Evolutionary conservation across 2,329 filamentous ascomycete species (phyloP), one percentile per base, ranked within the genome.

Genomic region (Aspergillus ustus): DNA sequence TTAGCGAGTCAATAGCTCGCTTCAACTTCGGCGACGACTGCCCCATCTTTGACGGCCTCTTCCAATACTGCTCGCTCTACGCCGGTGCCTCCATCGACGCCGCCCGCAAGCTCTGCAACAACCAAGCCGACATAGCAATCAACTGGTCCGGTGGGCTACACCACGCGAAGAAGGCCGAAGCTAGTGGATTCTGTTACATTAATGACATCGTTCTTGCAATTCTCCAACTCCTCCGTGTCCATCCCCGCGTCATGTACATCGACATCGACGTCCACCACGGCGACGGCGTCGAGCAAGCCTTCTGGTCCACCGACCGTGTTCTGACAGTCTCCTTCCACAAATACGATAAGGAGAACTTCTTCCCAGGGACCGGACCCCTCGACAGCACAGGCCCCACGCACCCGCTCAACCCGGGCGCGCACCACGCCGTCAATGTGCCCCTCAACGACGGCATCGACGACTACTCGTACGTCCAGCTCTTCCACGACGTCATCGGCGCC

Each of bases 191-290:
- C 78, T 99, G 95, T 81, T 99, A 99, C 80, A 93, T 98, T 80
- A 99, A 99, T 77, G 95, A 99, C 77, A 98, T 98, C 70, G 95
- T 98, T 61, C 85, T 99, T 51, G 92, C 91, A 40, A 95, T 97
- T 69, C 85, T 98, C 43, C 91, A 97, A 75, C 85, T 99, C 9
- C 83, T 98, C 17, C 89, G 91, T 31, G 86, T 89, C 72, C 87
- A 93, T 69, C 88, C 92, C 17, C 90, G 93, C 52, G 93, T 98
- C 7, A 84, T 98, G 61, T 97, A 98, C 77, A 93, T 98, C 76
- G 92, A 96, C 73, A 96, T 96, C 68, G 92, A 96, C 74, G 92
- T 96, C 1, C 92, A 96, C 74, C 92, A 96, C 67, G 92, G 92
- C 64, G 92, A 96, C 73, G 92, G 92, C 54, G 92, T 96, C 19